Conservation (phyloP, 768 basidiomycete genomes). For the Amanita thiersii region DNA sequence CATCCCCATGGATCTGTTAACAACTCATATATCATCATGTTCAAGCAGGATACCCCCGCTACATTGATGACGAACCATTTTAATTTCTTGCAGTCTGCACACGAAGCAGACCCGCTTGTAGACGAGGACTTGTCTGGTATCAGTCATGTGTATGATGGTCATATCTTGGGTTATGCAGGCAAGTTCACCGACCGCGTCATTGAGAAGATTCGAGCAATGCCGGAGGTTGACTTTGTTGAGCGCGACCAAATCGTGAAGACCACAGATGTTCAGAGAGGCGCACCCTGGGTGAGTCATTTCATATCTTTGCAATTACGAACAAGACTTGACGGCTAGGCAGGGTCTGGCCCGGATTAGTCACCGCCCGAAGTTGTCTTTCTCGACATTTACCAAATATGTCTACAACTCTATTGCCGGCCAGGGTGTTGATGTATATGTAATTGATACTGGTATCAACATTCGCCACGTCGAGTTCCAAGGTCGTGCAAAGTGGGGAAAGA, state of each 20-base stretch:
- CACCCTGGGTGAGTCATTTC: conserved; percentile 71
- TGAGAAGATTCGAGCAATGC: conserved; percentile 68
- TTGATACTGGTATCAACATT: conserved; percentile 88
- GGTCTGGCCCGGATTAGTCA: conserved; percentile 96
- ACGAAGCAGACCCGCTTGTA: conserved; percentile 42
- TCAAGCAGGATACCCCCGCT: conserved; percentile 62
- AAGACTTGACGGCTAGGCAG: conserved; percentile 32
- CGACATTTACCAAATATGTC: conserved; percentile 80
- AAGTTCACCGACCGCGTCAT: conserved; percentile 63
- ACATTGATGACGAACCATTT: conserved; percentile 66
- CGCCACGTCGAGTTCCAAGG: conserved; percentile 82
- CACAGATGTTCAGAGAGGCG: conserved; percentile 56
- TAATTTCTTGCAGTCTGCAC: conserved; percentile 65
- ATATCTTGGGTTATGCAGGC: conserved; percentile 76
- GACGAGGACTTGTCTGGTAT: conserved; percentile 46
- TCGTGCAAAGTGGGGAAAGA: conserved; percentile 90
- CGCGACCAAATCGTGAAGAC: conserved; percentile 89
- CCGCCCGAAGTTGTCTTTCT: conserved; percentile 61
- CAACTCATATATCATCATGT: conserved; percentile 92
- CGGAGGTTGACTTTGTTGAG: conserved; percentile 91
- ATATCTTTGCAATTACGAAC: neutral
- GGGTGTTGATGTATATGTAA: conserved; percentile 87
- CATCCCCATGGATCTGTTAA: conserved; percentile 69
- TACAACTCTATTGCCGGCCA: conserved; percentile 70
- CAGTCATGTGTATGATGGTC: conserved; percentile 69